Evolutionary conservation across 208 protist species (phyloP), one percentile per base, ranked within the genome.

Genomic region (Wallacemonas rigidus): DNA sequence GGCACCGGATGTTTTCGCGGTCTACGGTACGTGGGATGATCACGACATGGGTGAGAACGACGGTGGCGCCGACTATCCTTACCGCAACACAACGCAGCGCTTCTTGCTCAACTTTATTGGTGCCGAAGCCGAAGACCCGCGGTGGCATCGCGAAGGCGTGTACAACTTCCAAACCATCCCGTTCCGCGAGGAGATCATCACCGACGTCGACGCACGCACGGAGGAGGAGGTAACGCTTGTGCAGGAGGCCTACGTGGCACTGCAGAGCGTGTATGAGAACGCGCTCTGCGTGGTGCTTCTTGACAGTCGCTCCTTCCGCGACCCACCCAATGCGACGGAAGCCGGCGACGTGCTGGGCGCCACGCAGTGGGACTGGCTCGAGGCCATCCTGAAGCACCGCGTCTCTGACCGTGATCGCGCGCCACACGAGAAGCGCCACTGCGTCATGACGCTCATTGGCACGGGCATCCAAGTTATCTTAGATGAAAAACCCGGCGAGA

Each of bases 41-140:
- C 92, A 97, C 77, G 92, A 97, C 67, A 91, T 93, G 80, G 89
- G 88, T 36, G 82, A 88, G 71, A 97, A 97, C 74, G 88, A 97
- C 67, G 92, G 82, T 5, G 92, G 90, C 17, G 75, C 62, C 12
- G 89, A 95, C 51, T 92, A 90, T 67, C 53, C 64, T 9, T 8
- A 89, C 47, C 82, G 82, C 17, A 82, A 88, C 67, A 71, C 51
- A n/a, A 84, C 82, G 63, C 81, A 95, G 77, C 63, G 79, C 2
- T 79, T 91, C 41, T 87, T 90, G 53, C 82, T 97, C 9, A 82
- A 95, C 68, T 97, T 97, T 69, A 71, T 97, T 12, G 79, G 74
- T 38, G 84, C 85, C 51, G 71, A 86, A 0, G 54, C 57, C 1
- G 61, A 63, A 1, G 78, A 86, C 58, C 41, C 68, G 8, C 81